Base-by-base conservation (phyloP, 768 basidiomycete genomes). In the Lactarius pseudohatsudake region DNA sequence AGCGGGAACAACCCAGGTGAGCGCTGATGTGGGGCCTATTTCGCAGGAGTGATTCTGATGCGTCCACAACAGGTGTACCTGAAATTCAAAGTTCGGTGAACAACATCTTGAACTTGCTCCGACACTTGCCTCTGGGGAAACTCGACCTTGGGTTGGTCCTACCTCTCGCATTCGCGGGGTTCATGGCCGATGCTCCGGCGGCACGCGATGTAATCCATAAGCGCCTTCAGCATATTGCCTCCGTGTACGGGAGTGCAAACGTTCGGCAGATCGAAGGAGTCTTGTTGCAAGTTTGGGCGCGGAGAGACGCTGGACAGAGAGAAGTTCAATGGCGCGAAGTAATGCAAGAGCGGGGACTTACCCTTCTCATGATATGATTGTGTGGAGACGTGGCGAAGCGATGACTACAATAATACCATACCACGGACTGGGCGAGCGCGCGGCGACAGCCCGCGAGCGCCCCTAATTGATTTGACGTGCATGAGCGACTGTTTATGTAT, bases 341-440 rank as follows among this genome's bases (percentile, higher is more conserved):
- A 50, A 71, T 71, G 70, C 70, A 64, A 36, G 70, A 69, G 18
- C 68, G 62, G 22, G 70, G 70, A 41, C 62, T 66, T 20, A 70
- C 68, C 59, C 64, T 70, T 66, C 62, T 71, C 57, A 64, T 71
- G 61, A 62, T 71, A 55, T 71, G 63, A 69, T 40, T 15, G 15
- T n/a, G 30, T 57, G 32, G 32, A 50, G 34, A 59, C 26, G 58
- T 40, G 57, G 50, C 28, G 20, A 56, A 16, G 59, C 26, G 36
- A 67, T 26, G 43, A 67, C 43, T 60, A 56, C 41, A 45, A 22
- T 62, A 67, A 38, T 57, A 68, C 57, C 38, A 41, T 62, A 67
- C 45, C 32, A 64, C 55, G 26, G 61, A 65, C 50, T 43, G 58
- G 40, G 40, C 57, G 62, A 10, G 34, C 34, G 34, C 34, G 57